phyloP scores from a whole-genome alignment of 2,329 filamentous ascomycete genomes.

The Exophiala sideris region DNA sequence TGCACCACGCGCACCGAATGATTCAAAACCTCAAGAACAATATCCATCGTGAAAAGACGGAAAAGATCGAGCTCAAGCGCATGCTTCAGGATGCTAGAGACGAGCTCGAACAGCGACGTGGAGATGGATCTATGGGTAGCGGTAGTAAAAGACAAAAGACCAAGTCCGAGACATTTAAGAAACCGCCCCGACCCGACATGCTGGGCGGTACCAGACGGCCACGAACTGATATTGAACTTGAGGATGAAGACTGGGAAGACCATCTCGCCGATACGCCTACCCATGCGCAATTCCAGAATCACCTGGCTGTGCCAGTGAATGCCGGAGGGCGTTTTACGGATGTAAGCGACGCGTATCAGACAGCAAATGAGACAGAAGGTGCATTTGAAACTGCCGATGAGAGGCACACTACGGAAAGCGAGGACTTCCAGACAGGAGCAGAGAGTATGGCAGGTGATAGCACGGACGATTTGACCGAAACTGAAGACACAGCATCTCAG shows the following conservation, averaged over 20 bases:
- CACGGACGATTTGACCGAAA: slow-evolving; percentile 80
- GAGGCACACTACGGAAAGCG: slow-evolving; percentile 74
- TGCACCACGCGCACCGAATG: slow-evolving; percentile 91
- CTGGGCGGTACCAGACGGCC: slow-evolving; percentile 72
- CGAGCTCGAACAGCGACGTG: slow-evolving; percentile 71
- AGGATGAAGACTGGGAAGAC: slow-evolving; percentile 90
- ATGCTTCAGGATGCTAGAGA: slow-evolving; percentile 94
- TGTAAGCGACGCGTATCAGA: slow-evolving; percentile 70
- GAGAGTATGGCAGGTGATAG: slow-evolving; percentile 69
- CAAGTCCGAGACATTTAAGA: slow-evolving; percentile 69
- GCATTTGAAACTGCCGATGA: slow-evolving; percentile 75
- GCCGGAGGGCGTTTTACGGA: slow-evolving; percentile 40
- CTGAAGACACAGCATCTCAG: slow-evolving; percentile 57
- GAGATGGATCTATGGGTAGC: slow-evolving; percentile 43
- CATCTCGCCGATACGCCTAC: slow-evolving; percentile 54
- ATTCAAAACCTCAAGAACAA: slow-evolving; percentile 94
- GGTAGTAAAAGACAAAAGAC: slow-evolving; percentile 58
- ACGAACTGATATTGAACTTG: slow-evolving; percentile 72
- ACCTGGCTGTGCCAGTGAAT: slow-evolving; percentile 28
- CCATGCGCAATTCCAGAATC: slow-evolving; percentile 25
- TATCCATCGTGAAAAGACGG: slow-evolving; percentile 95
- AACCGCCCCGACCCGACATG: slow-evolving; percentile 66
- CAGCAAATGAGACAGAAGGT: slow-evolving; percentile 70
- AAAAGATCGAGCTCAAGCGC: slow-evolving; percentile 91
- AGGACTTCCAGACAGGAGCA: slow-evolving; percentile 90